Conservation (phyloP, 805 yeast species). For the Schwanniomyces sp. region DNA sequence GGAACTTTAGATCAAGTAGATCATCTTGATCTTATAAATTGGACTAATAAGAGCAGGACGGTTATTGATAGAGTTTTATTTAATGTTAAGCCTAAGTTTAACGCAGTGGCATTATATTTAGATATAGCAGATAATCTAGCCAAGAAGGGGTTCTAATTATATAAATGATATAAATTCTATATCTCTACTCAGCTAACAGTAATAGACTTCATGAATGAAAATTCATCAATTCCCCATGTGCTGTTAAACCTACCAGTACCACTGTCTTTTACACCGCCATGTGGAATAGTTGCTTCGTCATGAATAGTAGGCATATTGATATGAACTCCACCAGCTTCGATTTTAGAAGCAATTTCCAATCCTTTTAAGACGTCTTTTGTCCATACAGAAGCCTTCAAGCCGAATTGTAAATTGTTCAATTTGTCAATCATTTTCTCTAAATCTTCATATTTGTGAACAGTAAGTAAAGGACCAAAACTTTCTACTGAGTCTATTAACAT, state of each 20-base stretch:
- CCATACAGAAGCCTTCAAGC: conserved; percentile 47
- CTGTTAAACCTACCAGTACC: conserved; percentile 39
- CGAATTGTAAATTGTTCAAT: conserved; percentile 30
- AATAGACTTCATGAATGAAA: conserved; percentile 34
- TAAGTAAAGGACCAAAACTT: conserved; percentile 45
- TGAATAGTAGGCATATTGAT: conserved; percentile 31
- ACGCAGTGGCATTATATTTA: conserved; percentile 68
- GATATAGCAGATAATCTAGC: conserved; percentile 66
- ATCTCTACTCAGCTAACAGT: conserved; percentile 13
- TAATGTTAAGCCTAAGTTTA: conserved; percentile 44
- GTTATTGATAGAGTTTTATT: conserved; percentile 28
- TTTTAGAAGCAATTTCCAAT: conserved; percentile 26
- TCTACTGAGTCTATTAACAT: conserved; percentile 32
- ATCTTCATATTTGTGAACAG: conserved; percentile 24
- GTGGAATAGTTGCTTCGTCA: conserved; percentile 41
- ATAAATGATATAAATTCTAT: background rate
- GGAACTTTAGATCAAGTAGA: conserved; percentile 81
- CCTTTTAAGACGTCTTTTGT: conserved; percentile 33
- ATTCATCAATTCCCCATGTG: conserved; percentile 46
- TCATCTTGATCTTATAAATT: conserved; percentile 83
- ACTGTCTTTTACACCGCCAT: conserved; percentile 45
- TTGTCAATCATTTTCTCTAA: conserved; percentile 13
- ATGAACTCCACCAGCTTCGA: conserved; percentile 44
- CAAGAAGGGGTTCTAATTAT: conserved; percentile 49
- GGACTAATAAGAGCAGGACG: conserved; percentile 60